A percentile compares a stretch with the other conserved stretches of the same genome.
phyloP scores from a whole-genome alignment of 129 eudicot species.

The Chrysanthemum makinoi region DNA sequence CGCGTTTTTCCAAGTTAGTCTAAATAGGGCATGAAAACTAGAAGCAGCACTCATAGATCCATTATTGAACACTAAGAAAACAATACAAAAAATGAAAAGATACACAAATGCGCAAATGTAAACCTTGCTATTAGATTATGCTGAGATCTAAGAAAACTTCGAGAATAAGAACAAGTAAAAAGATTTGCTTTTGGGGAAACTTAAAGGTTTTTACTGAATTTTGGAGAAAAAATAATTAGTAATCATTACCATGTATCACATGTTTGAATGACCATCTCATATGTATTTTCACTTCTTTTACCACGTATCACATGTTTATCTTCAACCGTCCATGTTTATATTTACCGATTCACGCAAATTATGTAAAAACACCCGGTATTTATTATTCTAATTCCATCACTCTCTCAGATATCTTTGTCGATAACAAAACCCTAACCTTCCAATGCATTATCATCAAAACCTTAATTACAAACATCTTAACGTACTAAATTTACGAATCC shows the following conservation, averaged over 20 bases:
- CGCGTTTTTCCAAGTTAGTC: not conserved
- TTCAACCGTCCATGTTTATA: not conserved
- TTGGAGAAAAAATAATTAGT: not conserved
- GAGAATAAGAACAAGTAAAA: not conserved
- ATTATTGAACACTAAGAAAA: too few relatives aligned
- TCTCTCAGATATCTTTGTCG: not conserved
- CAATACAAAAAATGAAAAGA: too few relatives aligned
- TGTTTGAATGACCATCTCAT: constrained; percentile 15
- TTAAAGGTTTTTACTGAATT: too few relatives aligned
- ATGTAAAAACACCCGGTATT: not conserved
- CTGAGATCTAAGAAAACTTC: not conserved
- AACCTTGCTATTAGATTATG: constrained; percentile 4
- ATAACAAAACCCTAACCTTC: constrained; percentile 3
- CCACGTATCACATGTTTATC: not conserved
- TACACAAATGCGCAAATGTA: not conserved
- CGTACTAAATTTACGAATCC: not conserved
- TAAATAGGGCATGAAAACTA: too few relatives aligned
- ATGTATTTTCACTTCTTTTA: not conserved
- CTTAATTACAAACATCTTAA: not conserved
- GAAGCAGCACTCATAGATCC: too few relatives aligned
- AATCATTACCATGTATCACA: constrained; percentile 9
- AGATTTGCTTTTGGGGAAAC: not conserved
- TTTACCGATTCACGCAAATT: constrained; percentile 3
- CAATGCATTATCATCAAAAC: not conserved
- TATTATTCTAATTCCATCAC: not conserved